Percentiles rank a stretch among this genome's conserved stretches.
phyloP scores from a whole-genome alignment of 305 asterid species.

The Ilex paraguariensis region DNA sequence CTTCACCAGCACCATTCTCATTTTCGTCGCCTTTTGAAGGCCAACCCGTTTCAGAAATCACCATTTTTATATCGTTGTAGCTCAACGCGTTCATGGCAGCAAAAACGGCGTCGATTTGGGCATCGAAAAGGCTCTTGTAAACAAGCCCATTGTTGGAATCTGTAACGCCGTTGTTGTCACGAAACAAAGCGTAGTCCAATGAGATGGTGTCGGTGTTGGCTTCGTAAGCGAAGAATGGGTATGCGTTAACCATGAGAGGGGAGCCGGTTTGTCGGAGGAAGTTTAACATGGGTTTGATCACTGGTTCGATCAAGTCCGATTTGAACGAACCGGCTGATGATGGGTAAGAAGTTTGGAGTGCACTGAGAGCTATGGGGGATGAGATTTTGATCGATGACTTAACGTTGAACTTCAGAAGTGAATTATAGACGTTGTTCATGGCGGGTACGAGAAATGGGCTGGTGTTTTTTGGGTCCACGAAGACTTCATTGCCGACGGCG shows the following conservation, averaged over 20 bases:
- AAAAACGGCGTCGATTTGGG: constrained; percentile 44
- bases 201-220: constrained; percentile 34
- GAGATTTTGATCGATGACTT: constrained; percentile 25
- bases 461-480: constrained; percentile 31
- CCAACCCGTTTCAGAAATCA: constrained; percentile 48
- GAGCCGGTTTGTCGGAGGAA: constrained; percentile 27
- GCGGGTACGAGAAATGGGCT: constrained; percentile 39
- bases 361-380: constrained; percentile 36
- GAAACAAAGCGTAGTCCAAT: constrained; percentile 37
- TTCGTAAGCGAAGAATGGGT: constrained; percentile 41
- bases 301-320: constrained; percentile 33
- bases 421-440: constrained; percentile 36
- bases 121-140: constrained; percentile 35
- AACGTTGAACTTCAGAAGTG: constrained; percentile 26
- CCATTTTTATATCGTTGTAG: constrained; percentile 24
- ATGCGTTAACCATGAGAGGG: constrained; percentile 33
- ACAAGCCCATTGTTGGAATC: constrained; percentile 32
- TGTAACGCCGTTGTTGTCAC: constrained; percentile 19
- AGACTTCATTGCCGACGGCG: constrained; percentile 54
- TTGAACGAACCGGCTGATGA: constrained; percentile 44
- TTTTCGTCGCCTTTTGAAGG: constrained; percentile 45
- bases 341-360: constrained; percentile 36
- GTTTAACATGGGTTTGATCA: constrained; percentile 37
- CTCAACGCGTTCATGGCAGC: constrained; percentile 34
- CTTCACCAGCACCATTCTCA: constrained; percentile 25